Percentiles rank a stretch among this genome's conserved stretches.
Conservation (phyloP, 805 yeast genomes). For the Jamesozyma gamospora region DNA sequence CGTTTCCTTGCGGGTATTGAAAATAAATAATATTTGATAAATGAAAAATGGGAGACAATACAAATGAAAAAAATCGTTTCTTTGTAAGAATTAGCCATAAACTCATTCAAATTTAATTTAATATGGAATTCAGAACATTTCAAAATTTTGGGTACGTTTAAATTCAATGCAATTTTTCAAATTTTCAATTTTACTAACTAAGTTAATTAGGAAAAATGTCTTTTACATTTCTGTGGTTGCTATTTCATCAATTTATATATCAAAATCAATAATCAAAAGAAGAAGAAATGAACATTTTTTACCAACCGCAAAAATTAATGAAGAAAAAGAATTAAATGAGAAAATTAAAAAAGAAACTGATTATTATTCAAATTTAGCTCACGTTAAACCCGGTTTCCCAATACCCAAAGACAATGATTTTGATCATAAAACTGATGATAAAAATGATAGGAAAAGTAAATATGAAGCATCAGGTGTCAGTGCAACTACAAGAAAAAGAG, state of each 20-base stretch:
- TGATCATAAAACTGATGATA: slow-evolving; percentile 16
- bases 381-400: slow-evolving; percentile 49
- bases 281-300: slow-evolving; percentile 30
- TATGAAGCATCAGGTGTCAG: slow-evolving; percentile 62
- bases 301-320: slow-evolving; percentile 23
- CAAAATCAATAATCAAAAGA: slow-evolving; percentile 26
- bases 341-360: slow-evolving; percentile 7
- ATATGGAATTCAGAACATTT: slow-evolving; percentile 7
- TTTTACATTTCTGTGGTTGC: slow-evolving; percentile 21
- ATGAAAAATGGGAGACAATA: too few relatives aligned
- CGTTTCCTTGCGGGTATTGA: too few relatives aligned
- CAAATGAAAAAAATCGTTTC: too few relatives aligned
- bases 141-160: slow-evolving; percentile 25
- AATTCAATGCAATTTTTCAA: background rate
- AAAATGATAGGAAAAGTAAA: slow-evolving; percentile 43
- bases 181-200: background rate
- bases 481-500: slow-evolving; percentile 45
- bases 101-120: background rate
- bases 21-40: too few relatives aligned
- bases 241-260: slow-evolving; percentile 19
- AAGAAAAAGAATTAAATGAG: slow-evolving; percentile 4
- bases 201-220: slow-evolving; percentile 16
- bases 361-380: slow-evolving; percentile 30
- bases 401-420: slow-evolving; percentile 12
- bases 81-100: too few relatives aligned